These are phyloP conservation scores for Russula lepida DNA, from an alignment of 768 basidiomycete genomes.

Conservation along the genomic window DNA sequence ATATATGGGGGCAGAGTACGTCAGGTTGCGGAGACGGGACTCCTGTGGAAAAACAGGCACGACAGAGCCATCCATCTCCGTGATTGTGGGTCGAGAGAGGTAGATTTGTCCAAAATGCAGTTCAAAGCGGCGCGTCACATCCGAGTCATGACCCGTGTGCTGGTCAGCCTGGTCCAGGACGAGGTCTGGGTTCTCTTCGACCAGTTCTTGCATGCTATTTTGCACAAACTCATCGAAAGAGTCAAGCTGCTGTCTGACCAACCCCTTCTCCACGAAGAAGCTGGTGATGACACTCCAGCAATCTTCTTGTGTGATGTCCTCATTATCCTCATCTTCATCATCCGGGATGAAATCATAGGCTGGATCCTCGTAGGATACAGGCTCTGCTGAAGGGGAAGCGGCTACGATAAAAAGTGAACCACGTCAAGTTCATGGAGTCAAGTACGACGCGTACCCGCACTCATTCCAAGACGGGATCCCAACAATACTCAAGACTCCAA, in stretches of 20 bases:
- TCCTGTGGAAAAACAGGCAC: constrained; percentile 96
- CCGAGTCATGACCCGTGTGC: constrained; percentile 77
- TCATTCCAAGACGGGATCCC: constrained; percentile 14
- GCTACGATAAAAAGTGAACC: constrained; percentile 18
- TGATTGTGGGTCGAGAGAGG: constrained; percentile 88
- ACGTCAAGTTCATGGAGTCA: constrained; percentile 3
- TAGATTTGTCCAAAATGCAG: constrained; percentile 98
- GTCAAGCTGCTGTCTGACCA: constrained; percentile 95
- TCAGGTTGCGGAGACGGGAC: constrained; percentile 87
- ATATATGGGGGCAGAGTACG: constrained; percentile 92
- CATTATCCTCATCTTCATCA: constrained; percentile 45
- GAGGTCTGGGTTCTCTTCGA: constrained; percentile 93
- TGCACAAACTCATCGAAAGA: constrained; percentile 99
- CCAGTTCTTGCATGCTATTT: constrained; percentile 98
- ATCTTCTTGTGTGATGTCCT: constrained; percentile 85
- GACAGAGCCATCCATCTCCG: constrained; percentile 91
- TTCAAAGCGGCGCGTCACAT: constrained; percentile 87
- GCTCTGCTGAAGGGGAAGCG: constrained; percentile 15
- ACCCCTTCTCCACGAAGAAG: constrained; percentile 95
- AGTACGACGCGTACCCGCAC: constrained; percentile 21
- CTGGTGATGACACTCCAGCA: constrained; percentile 94
- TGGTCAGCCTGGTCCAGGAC: constrained; percentile 96
- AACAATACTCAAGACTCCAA: constrained; percentile 20
- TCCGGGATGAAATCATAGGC: constrained; percentile 44
- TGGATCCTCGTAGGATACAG: constrained; percentile 44